Conservation (phyloP, 768 basidiomycete species). For the Russula dissimulans region DNA sequence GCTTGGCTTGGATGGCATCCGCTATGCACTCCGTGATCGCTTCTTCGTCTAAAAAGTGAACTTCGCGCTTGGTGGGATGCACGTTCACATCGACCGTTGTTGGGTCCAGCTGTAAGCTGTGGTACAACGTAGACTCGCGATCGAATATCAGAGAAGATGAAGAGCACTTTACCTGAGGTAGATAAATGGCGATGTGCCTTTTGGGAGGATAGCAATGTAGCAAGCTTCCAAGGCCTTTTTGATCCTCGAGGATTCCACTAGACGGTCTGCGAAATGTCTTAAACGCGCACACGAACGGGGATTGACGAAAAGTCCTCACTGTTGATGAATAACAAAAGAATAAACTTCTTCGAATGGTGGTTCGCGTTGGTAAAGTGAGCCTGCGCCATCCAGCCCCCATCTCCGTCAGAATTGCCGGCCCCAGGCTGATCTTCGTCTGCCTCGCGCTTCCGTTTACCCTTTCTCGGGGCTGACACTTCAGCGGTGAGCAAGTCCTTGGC, state of each 20-base stretch:
- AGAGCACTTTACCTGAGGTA: constrained; percentile 64
- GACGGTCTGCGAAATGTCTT: constrained; percentile 52
- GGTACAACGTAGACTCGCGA: background rate
- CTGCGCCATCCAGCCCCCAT: constrained; percentile 53
- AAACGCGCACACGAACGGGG: background rate
- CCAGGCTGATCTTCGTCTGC: constrained; percentile 25
- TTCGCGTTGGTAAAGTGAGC: constrained; percentile 79
- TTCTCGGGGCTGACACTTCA: constrained; percentile 22
- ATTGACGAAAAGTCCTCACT: constrained; percentile 40
- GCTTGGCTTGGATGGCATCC: constrained; percentile 66
- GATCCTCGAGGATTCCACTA: constrained; percentile 83
- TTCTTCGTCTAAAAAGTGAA: constrained; percentile 91
- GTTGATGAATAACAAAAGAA: constrained; percentile 90
- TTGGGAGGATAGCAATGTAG: constrained; percentile 79
- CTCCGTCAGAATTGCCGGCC: constrained; percentile 26
- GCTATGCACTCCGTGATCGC: constrained; percentile 69
- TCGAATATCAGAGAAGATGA: background rate
- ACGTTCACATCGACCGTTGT: constrained; percentile 93
- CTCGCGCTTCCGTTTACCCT: constrained; percentile 20
- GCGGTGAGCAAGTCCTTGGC: constrained; percentile 61
- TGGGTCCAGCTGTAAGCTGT: constrained; percentile 75
- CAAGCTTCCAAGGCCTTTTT: constrained; percentile 81
- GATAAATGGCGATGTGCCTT: constrained; percentile 84
- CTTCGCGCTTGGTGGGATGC: constrained; percentile 95
- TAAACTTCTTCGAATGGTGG: constrained; percentile 79